These are phyloP conservation scores for Rhamnella rubrinervis DNA, from an alignment of 331 rosid genomes.

Conservation along the genomic window DNA sequence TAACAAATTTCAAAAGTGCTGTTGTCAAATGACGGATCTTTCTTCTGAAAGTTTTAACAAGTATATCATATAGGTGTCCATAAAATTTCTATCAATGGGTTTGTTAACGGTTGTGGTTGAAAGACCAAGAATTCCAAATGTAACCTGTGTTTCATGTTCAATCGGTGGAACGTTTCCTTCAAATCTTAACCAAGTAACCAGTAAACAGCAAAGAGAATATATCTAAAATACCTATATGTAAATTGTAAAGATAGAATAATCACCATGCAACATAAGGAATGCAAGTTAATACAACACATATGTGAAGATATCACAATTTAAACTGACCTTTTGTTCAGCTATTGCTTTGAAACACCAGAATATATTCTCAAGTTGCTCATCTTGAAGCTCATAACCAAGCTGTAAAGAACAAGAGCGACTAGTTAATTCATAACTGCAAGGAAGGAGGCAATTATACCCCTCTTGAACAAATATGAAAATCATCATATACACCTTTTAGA, in stretches of 20 bases:
- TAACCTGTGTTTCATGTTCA: conserved; percentile 66
- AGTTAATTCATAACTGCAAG: conserved; percentile 10
- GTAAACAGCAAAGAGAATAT: conserved; percentile 3
- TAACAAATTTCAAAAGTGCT: too few relatives aligned
- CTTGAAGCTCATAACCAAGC: conserved; percentile 91
- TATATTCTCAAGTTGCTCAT: conserved; percentile 58
- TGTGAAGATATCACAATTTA: conserved; percentile 2
- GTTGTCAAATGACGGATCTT: too few relatives aligned
- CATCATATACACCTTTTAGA: conserved; percentile 68
- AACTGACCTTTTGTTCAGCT: conserved; percentile 77
- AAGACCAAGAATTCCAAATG: conserved; percentile 90
- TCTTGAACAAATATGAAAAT: conserved; percentile 21
- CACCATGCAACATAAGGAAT: background rate
- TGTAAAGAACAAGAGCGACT: conserved; percentile 29
- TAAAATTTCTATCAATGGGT: conserved; percentile 23
- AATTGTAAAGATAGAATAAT: too few relatives aligned
- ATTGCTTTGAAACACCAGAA: conserved; percentile 93
- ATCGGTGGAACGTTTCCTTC: conserved; percentile 14
- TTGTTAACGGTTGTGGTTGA: conserved; percentile 91
- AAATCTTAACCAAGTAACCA: background rate
- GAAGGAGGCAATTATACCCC: conserved; percentile 7
- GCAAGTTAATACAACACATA: background rate
- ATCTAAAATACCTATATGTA: conserved; percentile 60
- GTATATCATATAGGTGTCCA: too few relatives aligned
- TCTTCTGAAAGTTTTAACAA: too few relatives aligned